phyloP scores from a whole-genome alignment of 2,329 filamentous ascomycete genomes.

The Fusarium nygamai region DNA sequence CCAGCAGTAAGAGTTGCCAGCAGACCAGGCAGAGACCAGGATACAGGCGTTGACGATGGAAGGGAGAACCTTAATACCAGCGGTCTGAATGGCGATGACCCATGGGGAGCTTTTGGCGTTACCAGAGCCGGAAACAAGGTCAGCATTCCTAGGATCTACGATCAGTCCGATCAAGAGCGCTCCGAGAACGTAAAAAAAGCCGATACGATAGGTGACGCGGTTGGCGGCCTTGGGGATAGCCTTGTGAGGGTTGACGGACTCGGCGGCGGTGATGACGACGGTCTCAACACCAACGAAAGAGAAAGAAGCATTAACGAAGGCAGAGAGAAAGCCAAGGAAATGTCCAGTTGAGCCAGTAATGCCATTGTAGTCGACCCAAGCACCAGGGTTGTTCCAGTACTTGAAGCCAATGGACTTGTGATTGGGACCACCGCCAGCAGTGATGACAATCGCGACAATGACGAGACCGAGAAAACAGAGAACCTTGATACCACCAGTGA shows the following conservation, averaged over 20 bases:
- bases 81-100: constrained; percentile 75
- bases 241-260: constrained; percentile 68
- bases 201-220: constrained; percentile 67
- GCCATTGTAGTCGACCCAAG: constrained; percentile 61
- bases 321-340: constrained; percentile 66
- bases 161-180: constrained; percentile 67
- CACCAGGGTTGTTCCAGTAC: constrained; percentile 53
- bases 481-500: constrained; percentile 68
- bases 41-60: constrained; percentile 75
- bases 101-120: constrained; percentile 67
- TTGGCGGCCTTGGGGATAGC: constrained; percentile 71
- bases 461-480: constrained; percentile 67
- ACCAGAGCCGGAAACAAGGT: constrained; percentile 57
- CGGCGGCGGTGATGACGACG: constrained; percentile 66
- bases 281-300: constrained; percentile 57
- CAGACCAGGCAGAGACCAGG: constrained; percentile 72
- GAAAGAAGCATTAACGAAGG: constrained; percentile 64
- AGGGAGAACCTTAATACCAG: constrained; percentile 71
- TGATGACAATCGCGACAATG: constrained; percentile 64
- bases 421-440: constrained; percentile 64
- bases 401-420: constrained; percentile 56
- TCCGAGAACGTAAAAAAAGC: constrained; percentile 68
- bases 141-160: constrained; percentile 69
- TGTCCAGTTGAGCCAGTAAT: constrained; percentile 55
- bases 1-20: constrained; percentile 64